A percentile compares a stretch with the other conserved stretches of the same genome.
Conservation (phyloP, 2,329 filamentous ascomycete species). For the Arthrocladium fulminans region DNA sequence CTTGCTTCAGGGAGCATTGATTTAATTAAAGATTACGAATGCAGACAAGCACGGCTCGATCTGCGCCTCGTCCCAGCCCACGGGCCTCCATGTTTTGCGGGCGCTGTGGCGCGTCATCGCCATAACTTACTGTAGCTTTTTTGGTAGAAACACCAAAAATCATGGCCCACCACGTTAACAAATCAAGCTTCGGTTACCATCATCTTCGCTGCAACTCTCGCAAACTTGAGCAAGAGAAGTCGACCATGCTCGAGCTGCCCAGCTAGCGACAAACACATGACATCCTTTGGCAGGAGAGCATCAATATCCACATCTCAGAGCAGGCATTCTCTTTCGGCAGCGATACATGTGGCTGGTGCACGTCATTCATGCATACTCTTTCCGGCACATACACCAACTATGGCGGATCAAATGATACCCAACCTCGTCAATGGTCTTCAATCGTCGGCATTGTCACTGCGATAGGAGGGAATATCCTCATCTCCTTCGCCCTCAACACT, state of each 20-base stretch:
- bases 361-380: neutral
- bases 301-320: neutral
- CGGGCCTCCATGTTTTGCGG: too few relatives aligned
- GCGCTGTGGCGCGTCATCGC: neutral
- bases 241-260: neutral
- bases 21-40: too few relatives aligned
- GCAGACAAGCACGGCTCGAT: too few relatives aligned
- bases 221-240: neutral
- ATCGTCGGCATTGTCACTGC: slow-evolving; percentile 91
- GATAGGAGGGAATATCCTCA: slow-evolving; percentile 84
- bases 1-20: too few relatives aligned
- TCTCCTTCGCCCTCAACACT: slow-evolving; percentile 90
- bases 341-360: neutral
- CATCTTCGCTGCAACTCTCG: neutral
- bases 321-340: neutral
- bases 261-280: neutral
- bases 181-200: neutral
- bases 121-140: neutral
- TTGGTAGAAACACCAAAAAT: neutral
- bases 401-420: slow-evolving; percentile 10
- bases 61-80: too few relatives aligned
- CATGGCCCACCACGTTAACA: neutral
- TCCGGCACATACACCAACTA: neutral
- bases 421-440: slow-evolving; percentile 60
- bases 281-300: neutral